phyloP scores from a whole-genome alignment of 257 asterid genomes.

The Fraxinus excelsior region DNA sequence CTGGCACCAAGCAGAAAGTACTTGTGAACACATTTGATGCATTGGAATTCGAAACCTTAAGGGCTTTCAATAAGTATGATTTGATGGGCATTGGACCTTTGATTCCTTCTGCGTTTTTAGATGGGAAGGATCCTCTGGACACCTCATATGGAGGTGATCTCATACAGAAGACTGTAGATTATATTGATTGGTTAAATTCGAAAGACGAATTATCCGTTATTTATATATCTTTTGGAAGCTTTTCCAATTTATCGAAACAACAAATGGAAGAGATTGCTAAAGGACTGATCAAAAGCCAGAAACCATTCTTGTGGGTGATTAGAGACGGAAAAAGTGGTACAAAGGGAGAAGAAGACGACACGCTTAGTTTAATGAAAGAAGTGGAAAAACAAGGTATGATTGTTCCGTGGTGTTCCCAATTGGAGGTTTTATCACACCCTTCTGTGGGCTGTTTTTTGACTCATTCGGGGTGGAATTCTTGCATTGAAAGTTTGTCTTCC shows the following conservation, averaged over 20 bases:
- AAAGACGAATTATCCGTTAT: conserved; percentile 27
- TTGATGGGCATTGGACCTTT: conserved; percentile 50
- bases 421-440: conserved; percentile 28
- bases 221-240: too few species aligned
- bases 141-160: conserved; percentile 25
- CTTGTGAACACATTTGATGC: conserved; percentile 47
- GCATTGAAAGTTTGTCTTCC: conserved; percentile 36
- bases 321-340: neutral
- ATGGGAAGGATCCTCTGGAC: conserved; percentile 48
- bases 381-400: conserved; percentile 25
- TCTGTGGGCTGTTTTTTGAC: conserved; percentile 34
- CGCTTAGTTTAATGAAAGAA: conserved; percentile 17
- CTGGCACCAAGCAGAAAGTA: conserved; percentile 1
- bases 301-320: conserved; percentile 41
- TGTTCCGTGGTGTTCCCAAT: conserved; percentile 37
- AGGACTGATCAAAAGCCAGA: conserved; percentile 25
- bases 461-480: conserved; percentile 48
- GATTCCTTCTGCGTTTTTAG: conserved; percentile 48
- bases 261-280: conserved; percentile 38
- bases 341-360: neutral
- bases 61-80: conserved; percentile 25
- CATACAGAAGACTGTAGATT: neutral
- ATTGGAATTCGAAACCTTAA: conserved; percentile 37
- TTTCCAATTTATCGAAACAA: conserved; percentile 22
- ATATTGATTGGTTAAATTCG: conserved; percentile 33